Evolutionary conservation across 2,329 filamentous ascomycete genomes (phyloP), one percentile per base, ranked within the genome.

Genomic region (Raffaelea deltoideospora): DNA sequence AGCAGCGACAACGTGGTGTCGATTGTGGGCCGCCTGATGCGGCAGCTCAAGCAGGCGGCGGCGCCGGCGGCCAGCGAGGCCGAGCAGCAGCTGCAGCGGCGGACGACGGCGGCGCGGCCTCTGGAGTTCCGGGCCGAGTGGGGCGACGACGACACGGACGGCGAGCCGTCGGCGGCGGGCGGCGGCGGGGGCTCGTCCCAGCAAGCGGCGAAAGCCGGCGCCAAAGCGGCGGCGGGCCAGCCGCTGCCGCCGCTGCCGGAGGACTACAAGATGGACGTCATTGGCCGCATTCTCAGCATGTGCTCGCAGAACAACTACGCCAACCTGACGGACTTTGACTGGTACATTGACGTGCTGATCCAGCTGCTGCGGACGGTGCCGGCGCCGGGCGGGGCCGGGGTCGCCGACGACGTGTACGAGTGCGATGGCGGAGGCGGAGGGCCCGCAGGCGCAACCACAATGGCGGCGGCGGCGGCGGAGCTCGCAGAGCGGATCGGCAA

Each of bases 271-370:
- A 63, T 77, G 27, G 83, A 83, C 48, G 84, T 95, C 17, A 84
- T 96, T 36, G 69, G 71, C 39, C 73, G 82, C 41, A 85, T 96
- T 41, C 55, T 96, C 10, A 75, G 78, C 42, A 93, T 98, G 75
- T 96, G 88, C 54, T 83, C 85, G 9, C 76, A 77, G 45, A 80
- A 87, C 45, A 94, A 86, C 42, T 98, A 96, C 54, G 70, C 72
- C 28, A 84, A 86, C 50, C 66, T 98, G 33, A 63, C 69, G 36
- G 88, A 98, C 53, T 98, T 98, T 54, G 88, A 95, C 47, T 98
- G 90, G 90, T 96, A 96, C 54, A 80, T 96, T 45, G 83, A 90
- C 46, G 74, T 94, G 21, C 62, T 98, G 22, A 79, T 84, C 5
- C 85, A 94, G 52, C 69, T 98, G 13, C 75, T 95, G 29, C 76